These are phyloP conservation scores for Arthrobotrys conoides DNA, from an alignment of 2,329 filamentous ascomycete genomes.

Conservation along the genomic window DNA sequence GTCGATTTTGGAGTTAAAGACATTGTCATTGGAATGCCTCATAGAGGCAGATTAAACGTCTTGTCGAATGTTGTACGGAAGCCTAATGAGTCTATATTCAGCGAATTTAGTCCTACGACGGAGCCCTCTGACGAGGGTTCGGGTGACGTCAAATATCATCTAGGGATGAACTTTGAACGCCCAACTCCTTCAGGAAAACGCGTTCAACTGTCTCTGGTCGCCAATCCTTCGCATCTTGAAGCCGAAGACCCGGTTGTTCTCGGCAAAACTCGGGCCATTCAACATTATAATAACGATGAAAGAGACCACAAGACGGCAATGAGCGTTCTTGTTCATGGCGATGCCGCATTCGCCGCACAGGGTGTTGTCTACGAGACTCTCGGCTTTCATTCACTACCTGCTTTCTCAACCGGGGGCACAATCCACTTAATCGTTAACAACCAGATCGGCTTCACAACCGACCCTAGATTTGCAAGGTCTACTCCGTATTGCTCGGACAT, in stretches of 20 bases:
- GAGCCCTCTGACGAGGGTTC: conserved; percentile 95
- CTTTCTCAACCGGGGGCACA: conserved; percentile 96
- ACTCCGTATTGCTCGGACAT: conserved; percentile 99
- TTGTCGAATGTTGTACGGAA: conserved; percentile 98
- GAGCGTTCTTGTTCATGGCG: conserved; percentile 95
- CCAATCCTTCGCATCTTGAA: conserved; percentile 98
- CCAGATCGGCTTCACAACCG: conserved; percentile 99
- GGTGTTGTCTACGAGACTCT: conserved; percentile 99
- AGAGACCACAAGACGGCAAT: conserved; percentile 89
- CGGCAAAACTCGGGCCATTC: conserved; percentile 96
- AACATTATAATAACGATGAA: conserved; percentile 99
- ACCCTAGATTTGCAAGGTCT: conserved; percentile 95
- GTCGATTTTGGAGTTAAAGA: conserved; percentile 99
- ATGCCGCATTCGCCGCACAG: conserved; percentile 95
- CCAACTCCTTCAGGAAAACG: conserved; percentile 98
- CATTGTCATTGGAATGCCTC: conserved; percentile 99
- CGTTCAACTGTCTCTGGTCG: conserved; percentile 97
- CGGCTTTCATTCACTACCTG: conserved; percentile 94
- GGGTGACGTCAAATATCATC: conserved; percentile 98
- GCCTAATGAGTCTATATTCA: conserved; percentile 99
- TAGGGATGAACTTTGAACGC: conserved; percentile 99
- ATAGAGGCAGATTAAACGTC: conserved; percentile 97
- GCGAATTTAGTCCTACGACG: conserved; percentile 90
- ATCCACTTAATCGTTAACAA: conserved; percentile 99
- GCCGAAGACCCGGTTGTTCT: conserved; percentile 98